Evolutionary conservation across 352 stramenopile genomes (phyloP).

Genomic region (Phytophthora citricola): DNA sequence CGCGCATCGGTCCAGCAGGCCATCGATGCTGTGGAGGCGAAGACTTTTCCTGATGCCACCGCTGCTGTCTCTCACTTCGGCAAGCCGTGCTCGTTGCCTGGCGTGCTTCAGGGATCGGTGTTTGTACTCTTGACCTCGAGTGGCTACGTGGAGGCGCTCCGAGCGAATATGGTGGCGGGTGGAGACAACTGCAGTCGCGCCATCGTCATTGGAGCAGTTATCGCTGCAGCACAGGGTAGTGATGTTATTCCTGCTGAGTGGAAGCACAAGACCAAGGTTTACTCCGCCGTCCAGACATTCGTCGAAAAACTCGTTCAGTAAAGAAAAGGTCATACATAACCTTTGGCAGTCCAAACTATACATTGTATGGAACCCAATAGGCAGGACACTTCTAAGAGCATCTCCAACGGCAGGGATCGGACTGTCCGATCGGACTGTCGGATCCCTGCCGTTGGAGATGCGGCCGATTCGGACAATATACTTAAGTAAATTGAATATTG

Average conservation of each 20-base stretch:
- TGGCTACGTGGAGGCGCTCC: slow-evolving; percentile 54
- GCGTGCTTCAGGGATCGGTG: slow-evolving; percentile 59
- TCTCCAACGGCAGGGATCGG: too few species aligned
- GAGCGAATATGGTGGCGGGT: slow-evolving; percentile 62
- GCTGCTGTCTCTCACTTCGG: slow-evolving; percentile 57
- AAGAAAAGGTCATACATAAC: neutral
- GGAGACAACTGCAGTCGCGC: slow-evolving; percentile 78
- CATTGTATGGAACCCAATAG: too few species aligned
- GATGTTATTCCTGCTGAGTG: slow-evolving; percentile 49
- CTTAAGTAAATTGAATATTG: too few species aligned
- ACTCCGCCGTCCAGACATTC: slow-evolving; percentile 42
- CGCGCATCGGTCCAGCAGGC: slow-evolving; percentile 50
- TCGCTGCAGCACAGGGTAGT: slow-evolving; percentile 41
- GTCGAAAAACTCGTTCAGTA: slow-evolving; percentile 49
- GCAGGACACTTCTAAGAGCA: too few species aligned
- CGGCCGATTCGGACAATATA: too few species aligned
- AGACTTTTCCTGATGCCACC: slow-evolving; percentile 51
- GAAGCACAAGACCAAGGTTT: slow-evolving; percentile 60
- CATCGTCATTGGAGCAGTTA: slow-evolving; percentile 65
- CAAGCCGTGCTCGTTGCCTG: slow-evolving; percentile 66
- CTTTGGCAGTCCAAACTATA: too few species aligned
- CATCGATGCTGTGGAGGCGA: slow-evolving; percentile 49
- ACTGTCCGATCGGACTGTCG: too few species aligned
- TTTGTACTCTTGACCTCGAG: slow-evolving; percentile 63
- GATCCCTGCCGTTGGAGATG: too few species aligned